Conservation (phyloP, 768 basidiomycete genomes). For the Pulveroboletus frians region DNA sequence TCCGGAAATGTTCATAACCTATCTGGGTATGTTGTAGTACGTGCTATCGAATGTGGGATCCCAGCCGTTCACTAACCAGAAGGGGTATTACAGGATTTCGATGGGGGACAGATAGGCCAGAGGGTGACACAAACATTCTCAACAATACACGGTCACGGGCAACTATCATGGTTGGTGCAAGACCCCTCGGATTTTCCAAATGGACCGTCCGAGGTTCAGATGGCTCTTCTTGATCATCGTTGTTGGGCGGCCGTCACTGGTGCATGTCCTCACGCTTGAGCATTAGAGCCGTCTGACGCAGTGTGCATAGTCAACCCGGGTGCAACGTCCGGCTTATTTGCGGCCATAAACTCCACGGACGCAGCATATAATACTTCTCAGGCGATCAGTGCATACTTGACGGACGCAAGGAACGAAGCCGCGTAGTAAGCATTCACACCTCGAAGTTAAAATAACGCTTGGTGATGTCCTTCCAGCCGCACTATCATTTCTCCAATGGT, state of each 20-base stretch:
- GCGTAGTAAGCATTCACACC: constrained; percentile 43
- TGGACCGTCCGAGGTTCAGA: constrained; percentile 39
- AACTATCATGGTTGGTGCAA: constrained; percentile 44
- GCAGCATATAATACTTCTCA: constrained; percentile 42
- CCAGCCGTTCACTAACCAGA: neutral
- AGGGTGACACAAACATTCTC: constrained; percentile 38
- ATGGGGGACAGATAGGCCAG: constrained; percentile 49
- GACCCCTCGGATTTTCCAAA: constrained; percentile 41
- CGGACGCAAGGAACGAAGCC: constrained; percentile 53
- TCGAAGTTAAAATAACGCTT: neutral
- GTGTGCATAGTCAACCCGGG: constrained; percentile 37
- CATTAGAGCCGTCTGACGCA: neutral
- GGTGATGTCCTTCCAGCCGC: constrained; percentile 16
- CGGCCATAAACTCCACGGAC: constrained; percentile 37
- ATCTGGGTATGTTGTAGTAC: constrained; percentile 54
- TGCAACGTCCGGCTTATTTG: constrained; percentile 34
- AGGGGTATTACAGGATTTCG: constrained; percentile 46
- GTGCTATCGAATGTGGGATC: constrained; percentile 16
- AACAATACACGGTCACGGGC: constrained; percentile 23
- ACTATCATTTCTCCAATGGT: constrained; percentile 12
- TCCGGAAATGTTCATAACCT: constrained; percentile 36
- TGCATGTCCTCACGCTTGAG: constrained; percentile 26
- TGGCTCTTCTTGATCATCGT: constrained; percentile 43
- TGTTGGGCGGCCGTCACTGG: constrained; percentile 54
- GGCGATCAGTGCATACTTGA: constrained; percentile 45